Percentiles rank a stretch among this genome's conserved stretches.
phyloP scores from a whole-genome alignment of 169 alveolate genomes.

The Plasmodium knowlesi region DNA sequence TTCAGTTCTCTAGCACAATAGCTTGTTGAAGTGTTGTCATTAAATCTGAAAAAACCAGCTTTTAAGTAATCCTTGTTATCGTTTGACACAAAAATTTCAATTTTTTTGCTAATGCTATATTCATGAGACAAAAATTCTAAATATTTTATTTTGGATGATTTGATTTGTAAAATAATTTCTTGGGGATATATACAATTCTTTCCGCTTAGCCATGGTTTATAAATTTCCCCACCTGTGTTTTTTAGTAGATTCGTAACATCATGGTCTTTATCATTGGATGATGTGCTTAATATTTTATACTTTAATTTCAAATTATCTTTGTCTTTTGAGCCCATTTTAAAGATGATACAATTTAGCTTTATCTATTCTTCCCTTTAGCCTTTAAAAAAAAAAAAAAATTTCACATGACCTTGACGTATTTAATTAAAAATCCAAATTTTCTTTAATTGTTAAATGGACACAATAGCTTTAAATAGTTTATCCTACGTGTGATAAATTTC shows the following conservation, averaged over 20 bases:
- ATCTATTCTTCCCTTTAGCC: not conserved
- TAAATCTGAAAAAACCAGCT: conserved; percentile 73
- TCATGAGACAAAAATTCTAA: conserved; percentile 74
- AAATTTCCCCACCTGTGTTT: conserved; percentile 37
- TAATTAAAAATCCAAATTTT: not conserved
- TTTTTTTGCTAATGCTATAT: conserved; percentile 63
- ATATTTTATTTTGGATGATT: conserved; percentile 62
- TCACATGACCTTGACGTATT: not conserved
- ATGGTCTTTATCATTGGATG: conserved; percentile 73
- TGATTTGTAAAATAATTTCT: conserved; percentile 66
- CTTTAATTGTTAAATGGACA: not conserved
- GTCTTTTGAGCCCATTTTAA: conserved; percentile 67
- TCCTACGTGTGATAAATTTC: conserved; percentile 11
- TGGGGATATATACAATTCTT: conserved; percentile 63
- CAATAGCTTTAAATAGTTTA: conserved; percentile 28
- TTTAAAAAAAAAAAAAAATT: conserved; percentile 14
- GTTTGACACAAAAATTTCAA: conserved; percentile 71
- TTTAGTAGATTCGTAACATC: conserved; percentile 46
- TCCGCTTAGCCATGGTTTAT: conserved; percentile 73
- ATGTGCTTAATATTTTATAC: conserved; percentile 58
- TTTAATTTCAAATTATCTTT: conserved; percentile 61
- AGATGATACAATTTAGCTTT: not conserved
- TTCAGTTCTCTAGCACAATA: conserved; percentile 76
- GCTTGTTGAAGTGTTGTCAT: conserved; percentile 67
- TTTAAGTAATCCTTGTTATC: conserved; percentile 59